Percentiles rank a stretch among this genome's conserved stretches.
These are phyloP conservation scores for Panaeolus cyanescens DNA, from an alignment of 768 basidiomycete genomes.

Conservation along the genomic window DNA sequence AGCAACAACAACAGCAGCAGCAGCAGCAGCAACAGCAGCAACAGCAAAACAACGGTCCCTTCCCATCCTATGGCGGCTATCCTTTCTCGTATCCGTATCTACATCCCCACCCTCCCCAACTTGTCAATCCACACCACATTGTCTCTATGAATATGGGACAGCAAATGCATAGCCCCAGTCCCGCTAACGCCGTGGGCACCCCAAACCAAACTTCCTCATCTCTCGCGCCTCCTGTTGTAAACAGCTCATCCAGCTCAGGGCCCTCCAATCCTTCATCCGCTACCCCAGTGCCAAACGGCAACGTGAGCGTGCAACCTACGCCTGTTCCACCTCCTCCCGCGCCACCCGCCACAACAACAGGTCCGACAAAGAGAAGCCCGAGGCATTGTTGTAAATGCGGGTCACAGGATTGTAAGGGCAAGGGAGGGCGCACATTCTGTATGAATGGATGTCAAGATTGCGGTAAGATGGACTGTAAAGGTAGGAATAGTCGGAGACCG, in stretches of 20 bases:
- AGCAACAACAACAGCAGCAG: conserved; percentile 18
- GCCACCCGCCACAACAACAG: not conserved
- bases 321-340: not conserved
- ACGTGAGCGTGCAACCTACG: not conserved
- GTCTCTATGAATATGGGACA: conserved; percentile 12
- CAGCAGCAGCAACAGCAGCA: conserved; percentile 13
- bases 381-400: conserved; percentile 85
- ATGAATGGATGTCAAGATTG: conserved; percentile 79
- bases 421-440: conserved; percentile 77
- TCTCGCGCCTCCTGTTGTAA: not conserved
- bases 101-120: conserved; percentile 20
- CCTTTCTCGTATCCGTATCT: conserved; percentile 28
- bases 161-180: conserved; percentile 9
- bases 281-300: not conserved
- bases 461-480: conserved; percentile 77
- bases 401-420: conserved; percentile 80
- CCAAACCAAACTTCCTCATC: conserved; percentile 7
- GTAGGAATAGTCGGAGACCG: conserved; percentile 75
- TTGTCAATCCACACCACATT: conserved; percentile 24
- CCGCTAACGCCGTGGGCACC: not conserved
- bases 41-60: conserved; percentile 4
- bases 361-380: conserved; percentile 55
- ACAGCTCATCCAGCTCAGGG: not conserved
- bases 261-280: not conserved
- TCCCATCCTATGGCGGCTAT: conserved; percentile 22